Evolutionary conservation across 1,284 basidiomycete species (phyloP).

Genomic region (Phlebopus sp.): DNA sequence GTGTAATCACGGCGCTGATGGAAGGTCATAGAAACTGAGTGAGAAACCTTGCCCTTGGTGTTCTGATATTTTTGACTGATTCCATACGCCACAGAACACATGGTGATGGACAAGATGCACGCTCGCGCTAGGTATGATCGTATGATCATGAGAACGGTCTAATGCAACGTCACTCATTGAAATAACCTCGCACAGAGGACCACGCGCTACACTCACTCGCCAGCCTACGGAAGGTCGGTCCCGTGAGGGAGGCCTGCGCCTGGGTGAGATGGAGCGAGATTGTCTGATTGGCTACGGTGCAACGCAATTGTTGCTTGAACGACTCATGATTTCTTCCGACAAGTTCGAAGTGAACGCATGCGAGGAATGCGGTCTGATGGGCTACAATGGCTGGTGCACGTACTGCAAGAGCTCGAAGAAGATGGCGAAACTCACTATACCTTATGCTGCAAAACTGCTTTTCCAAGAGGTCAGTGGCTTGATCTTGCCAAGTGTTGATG

Average conservation of each 20-base stretch:
- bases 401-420: constrained; percentile 96
- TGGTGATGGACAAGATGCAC: constrained; percentile 99
- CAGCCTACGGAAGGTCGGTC: constrained; percentile 99
- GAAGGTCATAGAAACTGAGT: constrained; percentile 70
- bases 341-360: constrained; percentile 98
- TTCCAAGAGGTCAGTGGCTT: constrained; percentile 84
- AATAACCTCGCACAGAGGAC: constrained; percentile 61
- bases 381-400: constrained; percentile 95
- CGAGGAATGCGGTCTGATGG: constrained; percentile 92
- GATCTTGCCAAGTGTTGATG: not conserved
- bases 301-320: constrained; percentile 92
- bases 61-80: constrained; percentile 17
- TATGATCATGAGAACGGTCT: constrained; percentile 10
- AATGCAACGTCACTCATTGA: constrained; percentile 8
- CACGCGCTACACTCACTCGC: constrained; percentile 92
- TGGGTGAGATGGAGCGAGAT: constrained; percentile 99
- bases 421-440: constrained; percentile 96
- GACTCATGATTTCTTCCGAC: constrained; percentile 97
- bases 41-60: constrained; percentile 28
- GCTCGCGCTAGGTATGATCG: constrained; percentile 83
- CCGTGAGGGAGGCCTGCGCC: constrained; percentile 92
- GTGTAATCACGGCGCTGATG: constrained; percentile 13
- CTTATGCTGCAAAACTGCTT: constrained; percentile 95
- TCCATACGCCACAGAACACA: constrained; percentile 63
- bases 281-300: constrained; percentile 96